Conservation (phyloP, 345 rosid species). For the Microcos paniculata region DNA sequence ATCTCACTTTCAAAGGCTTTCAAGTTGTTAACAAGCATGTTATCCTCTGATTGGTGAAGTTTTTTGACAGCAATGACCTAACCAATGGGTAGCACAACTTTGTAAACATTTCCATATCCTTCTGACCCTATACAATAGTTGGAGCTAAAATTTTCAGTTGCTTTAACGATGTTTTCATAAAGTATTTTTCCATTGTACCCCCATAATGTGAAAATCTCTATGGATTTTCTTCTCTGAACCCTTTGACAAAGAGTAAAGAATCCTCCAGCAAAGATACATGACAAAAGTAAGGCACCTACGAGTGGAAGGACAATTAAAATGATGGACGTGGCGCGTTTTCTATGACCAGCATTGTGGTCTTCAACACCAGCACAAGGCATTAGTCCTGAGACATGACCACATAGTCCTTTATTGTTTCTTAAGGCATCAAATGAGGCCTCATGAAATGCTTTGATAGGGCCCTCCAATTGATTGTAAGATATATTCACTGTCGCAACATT, state of each 20-base stretch:
- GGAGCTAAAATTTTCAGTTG: conserved; percentile 19
- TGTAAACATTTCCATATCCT: conserved; percentile 34
- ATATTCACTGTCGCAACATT: too few species aligned
- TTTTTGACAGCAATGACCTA: conserved; percentile 38
- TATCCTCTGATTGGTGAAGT: conserved; percentile 16
- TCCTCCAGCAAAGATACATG: neutral
- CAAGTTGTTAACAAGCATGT: neutral
- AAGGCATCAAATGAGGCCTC: too few species aligned
- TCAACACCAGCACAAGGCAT: conserved; percentile 2
- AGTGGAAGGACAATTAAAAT: conserved; percentile 12
- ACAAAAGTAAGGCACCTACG: neutral
- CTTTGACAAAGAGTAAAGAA: neutral
- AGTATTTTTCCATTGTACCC: conserved; percentile 22
- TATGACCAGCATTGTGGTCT: neutral
- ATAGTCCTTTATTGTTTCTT: too few species aligned
- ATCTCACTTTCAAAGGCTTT: too few species aligned
- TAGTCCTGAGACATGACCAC: conserved; percentile 25
- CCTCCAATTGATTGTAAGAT: too few species aligned
- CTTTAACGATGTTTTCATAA: too few species aligned
- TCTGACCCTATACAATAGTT: conserved; percentile 31
- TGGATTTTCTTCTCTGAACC: neutral
- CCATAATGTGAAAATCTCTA: conserved; percentile 13
- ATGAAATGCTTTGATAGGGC: too few species aligned
- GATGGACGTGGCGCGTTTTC: too few species aligned
- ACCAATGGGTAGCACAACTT: conserved; percentile 20